Conservation (phyloP, 176 grass and related monocot genomes). For the Cocos nucifera region DNA sequence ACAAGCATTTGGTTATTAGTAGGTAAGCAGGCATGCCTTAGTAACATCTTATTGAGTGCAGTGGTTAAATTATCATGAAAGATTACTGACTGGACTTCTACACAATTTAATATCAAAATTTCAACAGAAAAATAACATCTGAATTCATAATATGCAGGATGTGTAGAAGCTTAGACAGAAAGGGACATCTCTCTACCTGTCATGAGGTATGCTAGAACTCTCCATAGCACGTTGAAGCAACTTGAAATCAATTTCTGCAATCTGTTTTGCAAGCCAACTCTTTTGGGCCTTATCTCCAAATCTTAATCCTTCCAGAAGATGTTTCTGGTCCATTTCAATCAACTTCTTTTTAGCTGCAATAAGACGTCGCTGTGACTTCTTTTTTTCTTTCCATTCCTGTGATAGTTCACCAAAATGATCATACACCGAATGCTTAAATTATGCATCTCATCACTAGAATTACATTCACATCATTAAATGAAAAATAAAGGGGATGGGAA, state of each 20-base stretch:
- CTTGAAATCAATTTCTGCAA: constrained; percentile 61
- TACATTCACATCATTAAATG: too few species aligned
- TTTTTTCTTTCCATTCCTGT: constrained; percentile 94
- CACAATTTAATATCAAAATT: too few species aligned
- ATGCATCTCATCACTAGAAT: too few species aligned
- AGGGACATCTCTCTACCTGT: constrained; percentile 28
- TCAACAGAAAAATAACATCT: too few species aligned
- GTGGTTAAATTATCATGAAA: too few species aligned
- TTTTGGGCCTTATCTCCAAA: constrained; percentile 65
- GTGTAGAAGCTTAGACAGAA: neutral
- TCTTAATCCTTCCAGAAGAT: constrained; percentile 71
- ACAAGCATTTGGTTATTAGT: too few species aligned
- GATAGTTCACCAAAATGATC: constrained; percentile 3
- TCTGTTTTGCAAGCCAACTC: constrained; percentile 64
- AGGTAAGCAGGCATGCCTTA: too few species aligned
- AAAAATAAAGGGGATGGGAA: too few species aligned
- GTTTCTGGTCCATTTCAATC: constrained; percentile 59
- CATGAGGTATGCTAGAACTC: constrained; percentile 38
- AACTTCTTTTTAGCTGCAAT: constrained; percentile 70
- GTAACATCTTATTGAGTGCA: too few species aligned
- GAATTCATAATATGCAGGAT: too few species aligned
- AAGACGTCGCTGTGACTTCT: constrained; percentile 53
- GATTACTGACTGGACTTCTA: too few species aligned
- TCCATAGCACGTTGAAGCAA: constrained; percentile 74
- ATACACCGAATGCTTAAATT: too few species aligned